These are phyloP conservation scores for Aspergillus awamori DNA, from an alignment of 2,329 filamentous ascomycete species.

Conservation along the genomic window DNA sequence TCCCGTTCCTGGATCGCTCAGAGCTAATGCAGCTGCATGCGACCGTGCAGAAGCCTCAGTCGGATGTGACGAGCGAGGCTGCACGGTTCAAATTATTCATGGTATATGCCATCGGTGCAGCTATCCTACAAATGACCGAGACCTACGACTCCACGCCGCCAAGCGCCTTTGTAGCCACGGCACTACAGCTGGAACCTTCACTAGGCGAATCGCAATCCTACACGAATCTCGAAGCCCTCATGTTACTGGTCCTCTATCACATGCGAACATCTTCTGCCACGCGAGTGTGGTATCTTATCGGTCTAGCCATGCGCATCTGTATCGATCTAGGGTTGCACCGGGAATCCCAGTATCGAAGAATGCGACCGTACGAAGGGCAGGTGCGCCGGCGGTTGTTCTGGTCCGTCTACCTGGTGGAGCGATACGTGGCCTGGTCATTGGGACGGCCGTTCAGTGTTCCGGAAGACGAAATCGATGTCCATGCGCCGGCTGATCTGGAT, in stretches of 20 bases:
- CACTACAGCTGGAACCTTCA: constrained; percentile 19
- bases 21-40: not conserved
- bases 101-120: constrained; percentile 27
- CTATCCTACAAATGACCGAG: constrained; percentile 22
- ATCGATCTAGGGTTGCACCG: constrained; percentile 30
- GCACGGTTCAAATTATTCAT: constrained; percentile 27
- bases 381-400: constrained; percentile 34
- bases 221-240: constrained; percentile 26
- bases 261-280: constrained; percentile 26
- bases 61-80: not conserved
- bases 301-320: constrained; percentile 31
- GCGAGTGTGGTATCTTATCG: constrained; percentile 31
- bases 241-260: constrained; percentile 29
- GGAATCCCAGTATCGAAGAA: constrained; percentile 19
- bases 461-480: constrained; percentile 37
- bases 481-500: constrained; percentile 21
- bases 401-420: constrained; percentile 36
- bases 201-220: constrained; percentile 16
- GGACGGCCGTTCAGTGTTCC: constrained; percentile 37
- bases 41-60: not conserved
- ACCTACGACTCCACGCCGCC: constrained; percentile 21
- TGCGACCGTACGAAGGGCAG: constrained; percentile 19
- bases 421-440: constrained; percentile 31
- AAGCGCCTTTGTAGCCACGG: constrained; percentile 16
- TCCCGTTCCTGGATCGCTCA: constrained; percentile 22